These are phyloP conservation scores for Thymus mandschuricus DNA, from an alignment of 257 asterid genomes.

Conservation along the genomic window DNA sequence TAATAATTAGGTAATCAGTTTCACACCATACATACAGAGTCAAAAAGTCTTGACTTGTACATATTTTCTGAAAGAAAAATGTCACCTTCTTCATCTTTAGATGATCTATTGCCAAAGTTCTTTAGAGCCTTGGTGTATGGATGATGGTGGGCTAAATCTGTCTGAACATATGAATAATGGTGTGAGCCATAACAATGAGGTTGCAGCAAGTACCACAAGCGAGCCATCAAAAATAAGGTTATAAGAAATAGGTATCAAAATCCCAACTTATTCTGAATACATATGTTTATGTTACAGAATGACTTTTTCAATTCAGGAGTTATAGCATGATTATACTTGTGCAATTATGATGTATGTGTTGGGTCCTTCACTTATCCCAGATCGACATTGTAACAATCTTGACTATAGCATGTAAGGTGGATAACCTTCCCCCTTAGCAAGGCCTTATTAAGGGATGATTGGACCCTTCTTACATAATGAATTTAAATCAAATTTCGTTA, in stretches of 20 bases:
- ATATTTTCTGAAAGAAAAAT: not conserved
- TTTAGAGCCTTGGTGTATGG: slow-evolving; percentile 64
- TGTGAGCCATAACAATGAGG: slow-evolving; percentile 2
- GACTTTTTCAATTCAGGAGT: not conserved
- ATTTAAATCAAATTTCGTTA: no score
- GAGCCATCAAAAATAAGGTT: not conserved
- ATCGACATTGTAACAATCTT: no score
- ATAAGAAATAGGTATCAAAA: not conserved
- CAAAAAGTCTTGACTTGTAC: not conserved
- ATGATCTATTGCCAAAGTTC: slow-evolving; percentile 55
- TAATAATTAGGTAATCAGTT: slow-evolving; percentile 1
- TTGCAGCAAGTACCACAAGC: not conserved
- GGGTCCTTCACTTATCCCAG: no score
- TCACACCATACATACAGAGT: not conserved
- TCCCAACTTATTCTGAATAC: not conserved
- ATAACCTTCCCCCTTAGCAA: no score
- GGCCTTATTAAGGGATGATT: no score
- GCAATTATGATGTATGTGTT: not conserved
- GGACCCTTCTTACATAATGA: no score
- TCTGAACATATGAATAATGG: slow-evolving; percentile 43
- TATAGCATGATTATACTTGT: not conserved
- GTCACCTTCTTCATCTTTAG: slow-evolving; percentile 51
- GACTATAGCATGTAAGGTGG: no score
- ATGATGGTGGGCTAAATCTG: slow-evolving; percentile 67
- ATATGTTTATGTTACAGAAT: not conserved